phyloP scores from a whole-genome alignment of 2,329 filamentous ascomycete species.

The Phaeomoniella chlamydospora region DNA sequence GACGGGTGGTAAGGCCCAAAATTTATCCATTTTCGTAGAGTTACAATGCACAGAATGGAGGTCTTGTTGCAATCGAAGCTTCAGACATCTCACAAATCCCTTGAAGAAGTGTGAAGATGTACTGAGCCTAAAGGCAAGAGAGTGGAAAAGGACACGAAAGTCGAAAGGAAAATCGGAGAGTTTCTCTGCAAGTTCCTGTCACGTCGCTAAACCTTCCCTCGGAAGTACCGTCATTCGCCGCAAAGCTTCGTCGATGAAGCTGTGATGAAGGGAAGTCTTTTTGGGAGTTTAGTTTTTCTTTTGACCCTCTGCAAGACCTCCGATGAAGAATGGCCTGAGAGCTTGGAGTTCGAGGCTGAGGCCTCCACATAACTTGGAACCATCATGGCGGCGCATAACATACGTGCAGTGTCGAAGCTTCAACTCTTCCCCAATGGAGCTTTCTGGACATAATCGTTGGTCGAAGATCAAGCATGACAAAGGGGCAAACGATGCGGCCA shows the following conservation, averaged over 20 bases:
- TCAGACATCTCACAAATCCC: not conserved
- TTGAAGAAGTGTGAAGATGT: not conserved
- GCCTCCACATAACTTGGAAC: not conserved
- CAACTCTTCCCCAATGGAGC: conserved; percentile 25
- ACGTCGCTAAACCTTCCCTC: not conserved
- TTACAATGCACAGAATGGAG: not conserved
- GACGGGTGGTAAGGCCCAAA: conserved; percentile 52
- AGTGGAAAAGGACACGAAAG: not conserved
- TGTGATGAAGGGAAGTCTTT: not conserved
- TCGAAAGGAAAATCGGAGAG: too few relatives aligned
- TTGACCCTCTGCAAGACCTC: not conserved
- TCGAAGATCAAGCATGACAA: conserved; percentile 95
- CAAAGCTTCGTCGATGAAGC: not conserved
- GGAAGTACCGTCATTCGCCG: not conserved
- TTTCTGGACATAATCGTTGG: conserved; percentile 81
- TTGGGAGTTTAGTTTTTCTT: too few relatives aligned
- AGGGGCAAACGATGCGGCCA: conserved; percentile 62
- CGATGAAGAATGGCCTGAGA: not conserved
- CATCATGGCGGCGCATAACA: not conserved
- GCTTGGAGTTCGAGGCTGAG: not conserved
- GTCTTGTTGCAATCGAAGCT: not conserved
- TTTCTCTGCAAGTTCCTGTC: too few relatives aligned
- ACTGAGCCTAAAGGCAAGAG: not conserved
- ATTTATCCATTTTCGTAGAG: conserved; percentile 37
- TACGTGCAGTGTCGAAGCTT: conserved; percentile 30